Evolutionary conservation across 345 rosid species (phyloP).

Genomic region (Pseudoturritis turrita): DNA sequence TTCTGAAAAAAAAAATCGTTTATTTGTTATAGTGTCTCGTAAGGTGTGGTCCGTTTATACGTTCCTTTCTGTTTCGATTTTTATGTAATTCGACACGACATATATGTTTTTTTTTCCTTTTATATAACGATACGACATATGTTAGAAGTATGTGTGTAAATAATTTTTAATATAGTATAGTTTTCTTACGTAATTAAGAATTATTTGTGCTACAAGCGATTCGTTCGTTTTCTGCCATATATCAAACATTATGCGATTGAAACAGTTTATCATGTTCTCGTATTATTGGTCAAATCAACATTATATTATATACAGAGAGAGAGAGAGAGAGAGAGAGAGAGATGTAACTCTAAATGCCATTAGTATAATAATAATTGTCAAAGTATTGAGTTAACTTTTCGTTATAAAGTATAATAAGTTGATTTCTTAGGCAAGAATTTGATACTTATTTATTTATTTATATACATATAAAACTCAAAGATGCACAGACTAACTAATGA

Average conservation of each 20-base stretch:
- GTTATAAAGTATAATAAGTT: neutral
- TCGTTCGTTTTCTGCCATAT: neutral
- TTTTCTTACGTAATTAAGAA: neutral
- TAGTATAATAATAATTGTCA: neutral
- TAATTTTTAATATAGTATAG: neutral
- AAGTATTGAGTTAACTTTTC: neutral
- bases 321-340: neutral
- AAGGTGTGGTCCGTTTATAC: neutral
- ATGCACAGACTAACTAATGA: neutral
- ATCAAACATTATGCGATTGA: neutral
- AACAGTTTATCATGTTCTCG: neutral
- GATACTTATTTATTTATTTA: neutral
- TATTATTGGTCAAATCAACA: neutral
- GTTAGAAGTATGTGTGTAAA: neutral
- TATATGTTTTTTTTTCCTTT: neutral
- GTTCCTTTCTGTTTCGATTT: neutral
- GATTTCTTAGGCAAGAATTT: neutral
- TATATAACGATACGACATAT: constrained; percentile 5
- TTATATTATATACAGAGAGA: neutral
- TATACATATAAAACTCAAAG: neutral
- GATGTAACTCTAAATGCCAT: neutral
- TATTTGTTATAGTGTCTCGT: constrained; percentile 7
- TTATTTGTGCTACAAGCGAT: neutral
- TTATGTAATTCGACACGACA: constrained; percentile 11
- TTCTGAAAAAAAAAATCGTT: neutral